Evolutionary conservation across 495 filamentous ascomycete species (phyloP).

Genomic region (Chaetomium cochliodes): DNA sequence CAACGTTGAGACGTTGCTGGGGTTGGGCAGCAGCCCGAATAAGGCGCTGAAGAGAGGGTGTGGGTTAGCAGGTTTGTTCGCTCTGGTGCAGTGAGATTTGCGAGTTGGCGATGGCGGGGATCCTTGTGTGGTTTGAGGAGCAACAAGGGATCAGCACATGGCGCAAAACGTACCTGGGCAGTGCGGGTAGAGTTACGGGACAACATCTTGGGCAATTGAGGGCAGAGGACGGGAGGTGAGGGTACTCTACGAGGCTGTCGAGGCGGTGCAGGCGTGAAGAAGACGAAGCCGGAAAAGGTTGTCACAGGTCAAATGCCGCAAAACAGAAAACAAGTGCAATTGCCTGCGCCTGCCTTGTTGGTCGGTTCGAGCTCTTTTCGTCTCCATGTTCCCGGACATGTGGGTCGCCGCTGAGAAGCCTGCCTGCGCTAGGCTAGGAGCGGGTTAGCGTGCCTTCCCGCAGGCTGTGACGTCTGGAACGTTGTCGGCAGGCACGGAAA

Average conservation of each 20-base stretch:
- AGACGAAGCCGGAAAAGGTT: slow-evolving; percentile 20
- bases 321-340: slow-evolving; percentile 23
- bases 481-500: slow-evolving; percentile 6
- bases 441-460: slow-evolving; percentile 8
- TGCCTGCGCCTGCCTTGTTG: slow-evolving; percentile 26
- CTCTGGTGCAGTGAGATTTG: slow-evolving; percentile 6
- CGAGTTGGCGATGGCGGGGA: slow-evolving; percentile 12
- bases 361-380: slow-evolving; percentile 29
- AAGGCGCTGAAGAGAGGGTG: slow-evolving; percentile 47
- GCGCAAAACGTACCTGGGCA: slow-evolving; percentile 43
- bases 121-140: slow-evolving; percentile 10
- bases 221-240: slow-evolving; percentile 1
- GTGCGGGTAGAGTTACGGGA: slow-evolving; percentile 57
- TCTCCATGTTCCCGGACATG: slow-evolving; percentile 30
- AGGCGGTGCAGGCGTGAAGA: slow-evolving; percentile 13
- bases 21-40: slow-evolving; percentile 54
- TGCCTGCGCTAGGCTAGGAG: slow-evolving; percentile 18
- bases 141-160: not conserved
- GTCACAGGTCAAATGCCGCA: slow-evolving; percentile 37
- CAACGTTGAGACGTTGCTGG: slow-evolving; percentile 43
- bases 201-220: slow-evolving; percentile 53
- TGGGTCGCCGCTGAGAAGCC: slow-evolving; percentile 18
- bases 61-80: slow-evolving; percentile 33
- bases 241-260: slow-evolving; percentile 9
- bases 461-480: slow-evolving; percentile 28